Conservation (phyloP, 208 protist species). For the Dictyostelium gargantuum region DNA sequence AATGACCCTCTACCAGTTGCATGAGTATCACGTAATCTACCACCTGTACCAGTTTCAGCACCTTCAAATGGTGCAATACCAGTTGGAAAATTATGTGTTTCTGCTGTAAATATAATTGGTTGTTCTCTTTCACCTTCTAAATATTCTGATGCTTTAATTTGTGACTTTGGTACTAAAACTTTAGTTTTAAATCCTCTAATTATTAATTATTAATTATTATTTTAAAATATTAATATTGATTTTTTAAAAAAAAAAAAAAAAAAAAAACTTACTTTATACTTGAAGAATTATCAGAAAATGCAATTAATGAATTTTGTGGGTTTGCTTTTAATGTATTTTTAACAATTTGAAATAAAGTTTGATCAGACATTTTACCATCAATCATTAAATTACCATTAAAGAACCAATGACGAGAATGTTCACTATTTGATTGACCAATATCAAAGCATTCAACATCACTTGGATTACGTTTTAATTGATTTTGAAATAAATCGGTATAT, state of each 20-base stretch:
- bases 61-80: constrained; percentile 86
- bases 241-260: not conserved
- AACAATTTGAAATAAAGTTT: constrained; percentile 79
- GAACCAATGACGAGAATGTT: constrained; percentile 88
- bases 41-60: constrained; percentile 87
- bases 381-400: constrained; percentile 83
- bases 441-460: constrained; percentile 87
- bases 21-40: constrained; percentile 82
- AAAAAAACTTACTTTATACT: constrained; percentile 66
- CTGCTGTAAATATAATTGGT: constrained; percentile 83
- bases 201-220: not conserved
- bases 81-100: constrained; percentile 87
- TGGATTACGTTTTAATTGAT: constrained; percentile 84
- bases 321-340: constrained; percentile 78
- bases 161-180: constrained; percentile 16
- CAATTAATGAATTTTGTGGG: constrained; percentile 80
- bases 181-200: constrained; percentile 28
- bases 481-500: constrained; percentile 83
- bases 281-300: constrained; percentile 84
- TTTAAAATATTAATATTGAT: not conserved
- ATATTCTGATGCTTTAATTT: not conserved
- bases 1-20: constrained; percentile 83
- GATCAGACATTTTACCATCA: constrained; percentile 73
- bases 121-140: constrained; percentile 21
- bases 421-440: constrained; percentile 87